These are phyloP conservation scores for Trichoderma hamatum DNA, from an alignment of 2,329 filamentous ascomycete genomes.

Conservation along the genomic window DNA sequence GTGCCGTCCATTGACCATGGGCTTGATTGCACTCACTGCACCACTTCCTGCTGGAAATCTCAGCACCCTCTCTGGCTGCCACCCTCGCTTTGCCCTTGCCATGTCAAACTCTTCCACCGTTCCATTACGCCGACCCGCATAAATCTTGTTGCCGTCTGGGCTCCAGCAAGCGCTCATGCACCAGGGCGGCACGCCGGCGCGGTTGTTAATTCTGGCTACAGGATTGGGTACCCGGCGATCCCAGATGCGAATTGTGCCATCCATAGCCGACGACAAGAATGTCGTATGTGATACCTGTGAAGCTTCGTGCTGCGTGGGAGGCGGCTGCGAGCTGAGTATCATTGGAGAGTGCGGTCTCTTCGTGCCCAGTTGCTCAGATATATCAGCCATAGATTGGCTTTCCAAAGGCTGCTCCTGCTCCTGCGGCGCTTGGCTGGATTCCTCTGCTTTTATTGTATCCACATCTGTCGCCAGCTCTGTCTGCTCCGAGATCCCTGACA, in stretches of 20 bases:
- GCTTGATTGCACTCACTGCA: conserved; percentile 80
- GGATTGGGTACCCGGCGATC: conserved; percentile 77
- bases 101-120: conserved; percentile 94
- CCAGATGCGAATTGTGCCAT: conserved; percentile 91
- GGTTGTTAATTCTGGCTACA: conserved; percentile 75
- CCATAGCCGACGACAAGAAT: conserved; percentile 85
- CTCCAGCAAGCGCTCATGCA: conserved; percentile 98
- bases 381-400: not conserved
- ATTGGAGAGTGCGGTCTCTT: conserved; percentile 34
- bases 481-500: conserved; percentile 2
- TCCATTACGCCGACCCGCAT: conserved; percentile 85
- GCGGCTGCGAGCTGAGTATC: conserved; percentile 42
- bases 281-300: conserved; percentile 71
- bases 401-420: conserved; percentile 3
- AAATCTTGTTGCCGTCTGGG: conserved; percentile 92
- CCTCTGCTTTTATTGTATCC: not conserved
- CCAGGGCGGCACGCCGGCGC: conserved; percentile 83
- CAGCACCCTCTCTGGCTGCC: conserved; percentile 75
- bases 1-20: conserved; percentile 92
- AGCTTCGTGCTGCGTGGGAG: conserved; percentile 51
- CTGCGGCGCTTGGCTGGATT: conserved; percentile 6
- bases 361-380: conserved; percentile 1
- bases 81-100: conserved; percentile 69
- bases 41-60: conserved; percentile 89
- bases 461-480: conserved; percentile 16